Evolutionary conservation across 306 rosid species (phyloP), one percentile per base, ranked within the genome.

Genomic region (Dryas drummondii): DNA sequence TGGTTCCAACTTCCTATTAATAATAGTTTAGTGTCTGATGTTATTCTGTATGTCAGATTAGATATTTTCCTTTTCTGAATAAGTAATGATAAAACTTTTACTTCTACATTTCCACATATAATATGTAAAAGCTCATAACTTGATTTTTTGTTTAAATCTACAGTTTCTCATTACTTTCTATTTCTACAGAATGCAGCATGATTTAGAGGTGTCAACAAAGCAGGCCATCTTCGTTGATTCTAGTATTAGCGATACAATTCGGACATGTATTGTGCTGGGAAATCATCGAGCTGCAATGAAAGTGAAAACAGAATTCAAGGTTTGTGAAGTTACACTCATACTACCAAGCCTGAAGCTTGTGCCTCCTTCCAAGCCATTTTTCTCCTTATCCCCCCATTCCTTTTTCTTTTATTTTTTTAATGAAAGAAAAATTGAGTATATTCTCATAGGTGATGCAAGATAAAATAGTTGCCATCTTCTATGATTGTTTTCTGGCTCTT

Each of bases 211-310:
- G 76, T 64, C 84, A 76, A 94, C 97, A 65, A 94, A 94, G 92
- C 98, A 92, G 76, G 93, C 98, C 60, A 94, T 94, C 79, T 94
- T 94, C 85, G 97, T 94, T 78, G 98, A 94, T 81, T 91, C 98
- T 60, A 94, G 98, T 80, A 86, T 94, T 55, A 94, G 92, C 59
- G 98, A 94, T 85, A 94, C 97, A 63, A 91, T 94, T 67, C 96
- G 97, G 6, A 94, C 98, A 5, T 94, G 98, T 85, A 94, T 94
- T 76, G 98, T 94, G 79, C 87, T 91, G 85, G 98, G 98, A 82
- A 94, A 94, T 80, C 88, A 94, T 82, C 90, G 94, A 81, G 97
- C 98, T 56, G 98, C 97, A 22, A 72, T 76, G 80, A 94, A 41
- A 90, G 98, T 94, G 48, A 94, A 91, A 91, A 83, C 93, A 41